phyloP scores from a whole-genome alignment of 495 filamentous ascomycete species.

The Jackrogersella minutella region DNA sequence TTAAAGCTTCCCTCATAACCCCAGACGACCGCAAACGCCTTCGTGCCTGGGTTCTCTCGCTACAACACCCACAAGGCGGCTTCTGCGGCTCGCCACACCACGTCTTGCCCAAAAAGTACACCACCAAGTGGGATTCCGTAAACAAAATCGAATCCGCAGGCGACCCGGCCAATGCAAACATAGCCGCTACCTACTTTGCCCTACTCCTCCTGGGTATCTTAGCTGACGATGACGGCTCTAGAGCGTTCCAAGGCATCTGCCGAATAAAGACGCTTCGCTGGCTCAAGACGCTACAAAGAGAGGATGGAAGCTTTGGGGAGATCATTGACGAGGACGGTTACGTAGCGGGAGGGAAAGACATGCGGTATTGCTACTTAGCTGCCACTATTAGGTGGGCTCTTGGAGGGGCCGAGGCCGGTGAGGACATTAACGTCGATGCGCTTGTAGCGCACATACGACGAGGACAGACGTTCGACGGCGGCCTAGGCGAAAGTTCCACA shows the following conservation, averaged over 20 bases:
- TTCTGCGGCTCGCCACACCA: constrained; percentile 79
- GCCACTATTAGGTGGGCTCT: constrained; percentile 84
- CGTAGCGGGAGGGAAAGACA: constrained; percentile 81
- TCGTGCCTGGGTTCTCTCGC: constrained; percentile 66
- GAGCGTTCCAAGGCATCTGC: constrained; percentile 63
- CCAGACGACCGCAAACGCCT: constrained; percentile 44
- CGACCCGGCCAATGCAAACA: constrained; percentile 79
- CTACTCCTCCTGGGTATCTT: constrained; percentile 76
- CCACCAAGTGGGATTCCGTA: constrained; percentile 46
- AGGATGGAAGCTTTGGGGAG: constrained; percentile 93
- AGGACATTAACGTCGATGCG: constrained; percentile 77
- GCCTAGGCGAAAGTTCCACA: constrained; percentile 79
- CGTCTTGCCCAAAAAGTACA: constrained; percentile 46
- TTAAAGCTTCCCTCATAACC: constrained; percentile 44
- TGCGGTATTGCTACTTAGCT: constrained; percentile 86
- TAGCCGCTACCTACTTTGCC: constrained; percentile 89
- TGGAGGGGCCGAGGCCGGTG: constrained; percentile 66
- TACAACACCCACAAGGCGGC: constrained; percentile 79
- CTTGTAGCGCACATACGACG: constrained; percentile 74
- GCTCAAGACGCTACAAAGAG: constrained; percentile 78
- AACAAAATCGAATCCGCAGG: constrained; percentile 50
- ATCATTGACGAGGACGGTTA: constrained; percentile 64
- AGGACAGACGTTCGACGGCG: constrained; percentile 88
- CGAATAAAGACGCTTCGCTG: constrained; percentile 72
- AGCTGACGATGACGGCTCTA: constrained; percentile 69